Percentiles rank a stretch among this genome's conserved stretches.
Conservation (phyloP, 805 yeast species). For the Candida chilensis region DNA sequence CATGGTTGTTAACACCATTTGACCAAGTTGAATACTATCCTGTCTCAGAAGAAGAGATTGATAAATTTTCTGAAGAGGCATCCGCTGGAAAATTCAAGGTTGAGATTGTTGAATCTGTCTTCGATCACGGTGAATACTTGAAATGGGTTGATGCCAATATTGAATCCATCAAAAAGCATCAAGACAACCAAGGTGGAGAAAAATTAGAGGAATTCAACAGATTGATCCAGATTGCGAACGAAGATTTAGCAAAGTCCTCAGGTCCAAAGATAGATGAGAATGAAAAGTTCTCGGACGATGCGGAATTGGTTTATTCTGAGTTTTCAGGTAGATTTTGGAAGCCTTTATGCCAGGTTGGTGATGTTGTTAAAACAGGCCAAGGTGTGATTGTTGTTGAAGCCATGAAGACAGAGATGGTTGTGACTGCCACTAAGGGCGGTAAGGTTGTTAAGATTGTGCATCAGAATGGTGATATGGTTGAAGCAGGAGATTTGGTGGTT, state of each 20-base stretch:
- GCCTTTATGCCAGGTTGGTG: constrained; percentile 73
- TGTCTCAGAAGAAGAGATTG: constrained; percentile 78
- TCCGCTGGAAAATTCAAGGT: constrained; percentile 75
- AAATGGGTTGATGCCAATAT: constrained; percentile 70
- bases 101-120: constrained; percentile 66
- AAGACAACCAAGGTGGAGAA: constrained; percentile 64
- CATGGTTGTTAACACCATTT: constrained; percentile 89
- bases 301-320: constrained; percentile 84
- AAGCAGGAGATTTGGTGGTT: constrained; percentile 91
- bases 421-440: constrained; percentile 61
- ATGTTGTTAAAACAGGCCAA: constrained; percentile 62
- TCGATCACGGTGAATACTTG: constrained; percentile 74
- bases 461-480: constrained; percentile 91
- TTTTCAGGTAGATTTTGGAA: constrained; percentile 98
- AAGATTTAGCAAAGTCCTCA: constrained; percentile 54
- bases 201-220: constrained; percentile 80
- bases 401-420: constrained; percentile 97
- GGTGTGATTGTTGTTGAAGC: constrained; percentile 90
- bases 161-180: constrained; percentile 63
- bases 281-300: constrained; percentile 64
- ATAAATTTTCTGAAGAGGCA: constrained; percentile 58
- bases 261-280: constrained; percentile 30
- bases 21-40: constrained; percentile 95
- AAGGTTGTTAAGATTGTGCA: constrained; percentile 67
- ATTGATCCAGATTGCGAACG: constrained; percentile 73